Evolutionary conservation across 1,139 yeast species (phyloP), one percentile per base, ranked within the genome.

Genomic region (Lodderomyces metapsilosis): DNA sequence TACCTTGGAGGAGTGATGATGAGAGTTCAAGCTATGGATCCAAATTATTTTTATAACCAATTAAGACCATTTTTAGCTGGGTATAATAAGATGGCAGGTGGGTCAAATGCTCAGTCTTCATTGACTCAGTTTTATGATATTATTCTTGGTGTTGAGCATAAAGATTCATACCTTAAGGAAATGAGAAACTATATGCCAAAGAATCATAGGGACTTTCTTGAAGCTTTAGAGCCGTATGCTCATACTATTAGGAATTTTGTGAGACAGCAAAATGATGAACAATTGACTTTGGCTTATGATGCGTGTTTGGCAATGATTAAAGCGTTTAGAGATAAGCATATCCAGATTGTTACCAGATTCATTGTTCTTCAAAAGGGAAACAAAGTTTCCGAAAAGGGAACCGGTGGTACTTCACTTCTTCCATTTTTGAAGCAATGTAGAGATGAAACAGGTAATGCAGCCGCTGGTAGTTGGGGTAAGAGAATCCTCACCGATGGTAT

Each of bases 31-130:
- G 96, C 89, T 51, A 85, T 85, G 86, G 96, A 89, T 57, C 97
- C 98, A 2, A 95, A 88, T 59, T 82, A 84, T 1, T 91, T 91
- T 57, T 91, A 88, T 60, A 86, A 78, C 65, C 77, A 94, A 49
- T 76, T 91, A 42, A 76, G 98, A 54, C 97, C 98, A 0, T 91
- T 78, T 56, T 68, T 91, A 45, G 96, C 97, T 0, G 98, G 97
- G 1, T 91, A 97, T 95, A 82, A 83, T 58, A 87, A 88, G 56
- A 89, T 91, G 97, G 80, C 78, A 5, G 98, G 98, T 18, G 98
- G 98, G 0, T 87, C 96, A 10, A 91, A 91, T 58, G 97, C 96
- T 0, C 98, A 91, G 62, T 82, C 92, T 38, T 88, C 96, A 2
- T 70, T 89, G 50, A 86, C 91, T 46, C 97, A 91, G 62, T 84